Evolutionary conservation across 2,329 filamentous ascomycete genomes (phyloP), one percentile per base, ranked within the genome.

Genomic region (Stemphylium beticola): DNA sequence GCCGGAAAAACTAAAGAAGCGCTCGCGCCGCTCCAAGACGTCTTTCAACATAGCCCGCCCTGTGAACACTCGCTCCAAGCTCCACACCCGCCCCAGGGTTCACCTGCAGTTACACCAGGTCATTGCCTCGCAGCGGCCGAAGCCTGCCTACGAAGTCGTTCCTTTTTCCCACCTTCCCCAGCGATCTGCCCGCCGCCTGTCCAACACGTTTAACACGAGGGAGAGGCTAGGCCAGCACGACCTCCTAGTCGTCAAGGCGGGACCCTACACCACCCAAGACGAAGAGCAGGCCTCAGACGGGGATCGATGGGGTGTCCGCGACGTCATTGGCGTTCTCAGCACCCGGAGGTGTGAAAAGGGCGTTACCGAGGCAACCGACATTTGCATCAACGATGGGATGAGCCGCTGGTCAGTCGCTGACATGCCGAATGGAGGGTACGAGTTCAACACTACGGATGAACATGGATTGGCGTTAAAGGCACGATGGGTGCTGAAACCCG

Each of bases 31-130:
- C 55, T 82, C 81, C 46, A 87, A 84, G 68, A 90, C 87, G 2
- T 82, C 80, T 6, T 92, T 84, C 71, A 80, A 85, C 48, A 80
- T 92, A 36, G 89, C 88, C 38, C 87, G 89, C 60, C 88, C 90
- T 0, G 88, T 54, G 76, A 82, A 60, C 78, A 81, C 67, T 83
- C 67, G 76, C 46, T 74, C 87, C 67, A 89, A 88, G 68, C 80
- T 89, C 12, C 85, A 88, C 64, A 80, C 89, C 26, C 84, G 88
- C 14, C 88, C 89, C 10, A 85, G 85, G 47, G 77, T 92, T 15
- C 77, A 92, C 5, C 80, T 93, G 5, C 90, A 93, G 72, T 77
- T 93, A 14, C 90, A 92, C 67, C 82, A 85, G 53, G 72, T 91
- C n/a, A 79, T 82, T 2, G 75, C 81, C 36, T 82, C 85, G 57